phyloP scores from a whole-genome alignment of 805 yeast species.

The Metschnikowia sp. region DNA sequence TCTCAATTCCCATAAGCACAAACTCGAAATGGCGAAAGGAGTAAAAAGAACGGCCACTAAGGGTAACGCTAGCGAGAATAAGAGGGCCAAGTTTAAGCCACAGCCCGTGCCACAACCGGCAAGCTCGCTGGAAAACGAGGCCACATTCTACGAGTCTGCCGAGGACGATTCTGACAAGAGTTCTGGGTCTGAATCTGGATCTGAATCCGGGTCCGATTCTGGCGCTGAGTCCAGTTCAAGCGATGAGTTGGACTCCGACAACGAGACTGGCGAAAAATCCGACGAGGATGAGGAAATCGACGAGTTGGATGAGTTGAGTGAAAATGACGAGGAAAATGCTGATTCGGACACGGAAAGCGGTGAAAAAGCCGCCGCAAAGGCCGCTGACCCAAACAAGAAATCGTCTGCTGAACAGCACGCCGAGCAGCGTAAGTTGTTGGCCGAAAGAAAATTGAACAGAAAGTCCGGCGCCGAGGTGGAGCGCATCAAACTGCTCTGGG shows the following conservation, averaged over 20 bases:
- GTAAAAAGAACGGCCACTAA: slow-evolving; percentile 27
- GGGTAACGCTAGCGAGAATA: slow-evolving; percentile 19
- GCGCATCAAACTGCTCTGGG: slow-evolving; percentile 86
- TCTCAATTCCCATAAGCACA: neutral
- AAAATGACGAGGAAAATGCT: slow-evolving; percentile 20
- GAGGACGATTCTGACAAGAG: slow-evolving; percentile 16
- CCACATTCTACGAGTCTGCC: slow-evolving; percentile 23
- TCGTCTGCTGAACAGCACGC: slow-evolving; percentile 67
- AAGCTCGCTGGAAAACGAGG: slow-evolving; percentile 18
- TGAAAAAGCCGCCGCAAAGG: slow-evolving; percentile 16
- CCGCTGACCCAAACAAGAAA: slow-evolving; percentile 43
- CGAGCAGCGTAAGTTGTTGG: slow-evolving; percentile 73
- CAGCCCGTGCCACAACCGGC: slow-evolving; percentile 24
- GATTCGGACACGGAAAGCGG: slow-evolving; percentile 28
- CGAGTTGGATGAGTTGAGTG: slow-evolving; percentile 23
- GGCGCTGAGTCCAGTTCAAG: neutral
- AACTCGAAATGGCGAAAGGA: slow-evolving; percentile 23
- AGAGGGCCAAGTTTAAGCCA: slow-evolving; percentile 20
- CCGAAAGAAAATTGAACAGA: slow-evolving; percentile 83
- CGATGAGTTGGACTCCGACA: slow-evolving; percentile 19
- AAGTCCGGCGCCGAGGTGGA: slow-evolving; percentile 85
- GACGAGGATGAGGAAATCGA: slow-evolving; percentile 30
- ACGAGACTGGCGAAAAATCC: slow-evolving; percentile 22
- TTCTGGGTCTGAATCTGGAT: slow-evolving; percentile 5
- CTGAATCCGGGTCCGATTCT: neutral